phyloP scores from a whole-genome alignment of 1,284 basidiomycete genomes.

The Naganishia sp. region DNA sequence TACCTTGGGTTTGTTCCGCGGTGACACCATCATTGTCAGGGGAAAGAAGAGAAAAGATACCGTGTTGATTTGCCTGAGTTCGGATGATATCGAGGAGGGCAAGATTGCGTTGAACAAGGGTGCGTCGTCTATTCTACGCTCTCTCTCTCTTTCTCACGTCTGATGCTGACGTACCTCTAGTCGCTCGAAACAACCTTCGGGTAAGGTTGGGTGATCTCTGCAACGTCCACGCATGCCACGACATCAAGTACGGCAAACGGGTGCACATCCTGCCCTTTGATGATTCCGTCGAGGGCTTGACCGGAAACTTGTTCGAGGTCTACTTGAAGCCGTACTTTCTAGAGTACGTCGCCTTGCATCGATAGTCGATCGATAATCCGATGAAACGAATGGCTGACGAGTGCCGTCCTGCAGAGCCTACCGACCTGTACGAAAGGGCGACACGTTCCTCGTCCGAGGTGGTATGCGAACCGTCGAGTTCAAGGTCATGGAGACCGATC shows the following conservation, averaged over 20 bases:
- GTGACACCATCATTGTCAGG: slow-evolving; percentile 87
- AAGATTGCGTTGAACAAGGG: slow-evolving; percentile 97
- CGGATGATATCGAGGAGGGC: slow-evolving; percentile 95
- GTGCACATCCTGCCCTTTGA: slow-evolving; percentile 97
- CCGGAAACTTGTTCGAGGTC: slow-evolving; percentile 98
- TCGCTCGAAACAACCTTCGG: slow-evolving; percentile 96
- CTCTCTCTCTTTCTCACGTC: slow-evolving; percentile 12
- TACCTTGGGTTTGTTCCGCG: slow-evolving; percentile 86
- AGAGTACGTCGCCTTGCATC: slow-evolving; percentile 60
- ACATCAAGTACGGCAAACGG: slow-evolving; percentile 99
- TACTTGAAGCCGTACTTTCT: slow-evolving; percentile 99
- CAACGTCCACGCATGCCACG: slow-evolving; percentile 91
- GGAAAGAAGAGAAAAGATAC: slow-evolving; percentile 96
- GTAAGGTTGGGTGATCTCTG: slow-evolving; percentile 97
- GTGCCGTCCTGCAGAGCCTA: slow-evolving; percentile 62
- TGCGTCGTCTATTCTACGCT: slow-evolving; percentile 36
- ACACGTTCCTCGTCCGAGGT: slow-evolving; percentile 97
- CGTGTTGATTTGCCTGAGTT: slow-evolving; percentile 91
- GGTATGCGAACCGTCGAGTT: slow-evolving; percentile 98
- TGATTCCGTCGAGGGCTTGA: slow-evolving; percentile 95
- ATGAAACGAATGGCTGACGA: slow-evolving; percentile 1
- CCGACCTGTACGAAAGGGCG: slow-evolving; percentile 90
- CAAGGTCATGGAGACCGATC: slow-evolving; percentile 95
- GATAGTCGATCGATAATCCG: no score
- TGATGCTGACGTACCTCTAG: slow-evolving; percentile 52